Conservation (phyloP, 805 yeast species). For the Saturnispora zaruensis region DNA sequence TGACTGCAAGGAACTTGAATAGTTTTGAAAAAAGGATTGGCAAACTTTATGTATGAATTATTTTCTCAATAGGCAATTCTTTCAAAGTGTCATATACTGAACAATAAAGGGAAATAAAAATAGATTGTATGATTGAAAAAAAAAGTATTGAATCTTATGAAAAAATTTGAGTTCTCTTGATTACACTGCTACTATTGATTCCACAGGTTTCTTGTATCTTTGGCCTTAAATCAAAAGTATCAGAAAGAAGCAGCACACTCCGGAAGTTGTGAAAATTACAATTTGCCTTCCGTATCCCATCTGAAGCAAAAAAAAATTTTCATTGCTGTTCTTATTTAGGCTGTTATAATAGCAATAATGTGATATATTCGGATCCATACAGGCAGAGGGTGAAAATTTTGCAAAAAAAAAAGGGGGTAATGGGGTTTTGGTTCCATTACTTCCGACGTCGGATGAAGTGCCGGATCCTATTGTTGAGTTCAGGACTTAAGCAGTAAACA, state of each 20-base stretch:
- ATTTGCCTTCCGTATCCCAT: not conserved
- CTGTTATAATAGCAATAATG: not conserved
- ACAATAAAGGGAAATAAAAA: not conserved
- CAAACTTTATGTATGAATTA: not conserved
- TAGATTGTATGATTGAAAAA: not conserved
- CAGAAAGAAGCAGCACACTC: not conserved
- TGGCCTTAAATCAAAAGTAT: not conserved
- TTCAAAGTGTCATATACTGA: not conserved
- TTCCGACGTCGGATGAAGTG: not conserved
- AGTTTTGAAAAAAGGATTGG: not conserved
- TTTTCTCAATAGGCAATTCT: not conserved
- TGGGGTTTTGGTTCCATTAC: not conserved
- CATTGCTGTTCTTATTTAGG: not conserved
- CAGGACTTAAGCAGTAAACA: not conserved
- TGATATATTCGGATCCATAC: not conserved
- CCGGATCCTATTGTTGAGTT: not conserved
- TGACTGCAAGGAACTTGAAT: not conserved
- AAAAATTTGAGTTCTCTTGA: not conserved
- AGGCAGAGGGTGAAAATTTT: not conserved
- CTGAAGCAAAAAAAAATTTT: not conserved
- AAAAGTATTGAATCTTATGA: not conserved
- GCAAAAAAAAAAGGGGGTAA: not conserved
- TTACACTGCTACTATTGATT: not conserved
- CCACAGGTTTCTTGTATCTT: not conserved
- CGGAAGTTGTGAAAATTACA: not conserved